Evolutionary conservation across 495 filamentous ascomycete genomes (phyloP).

Genomic region (Neurospora africana): DNA sequence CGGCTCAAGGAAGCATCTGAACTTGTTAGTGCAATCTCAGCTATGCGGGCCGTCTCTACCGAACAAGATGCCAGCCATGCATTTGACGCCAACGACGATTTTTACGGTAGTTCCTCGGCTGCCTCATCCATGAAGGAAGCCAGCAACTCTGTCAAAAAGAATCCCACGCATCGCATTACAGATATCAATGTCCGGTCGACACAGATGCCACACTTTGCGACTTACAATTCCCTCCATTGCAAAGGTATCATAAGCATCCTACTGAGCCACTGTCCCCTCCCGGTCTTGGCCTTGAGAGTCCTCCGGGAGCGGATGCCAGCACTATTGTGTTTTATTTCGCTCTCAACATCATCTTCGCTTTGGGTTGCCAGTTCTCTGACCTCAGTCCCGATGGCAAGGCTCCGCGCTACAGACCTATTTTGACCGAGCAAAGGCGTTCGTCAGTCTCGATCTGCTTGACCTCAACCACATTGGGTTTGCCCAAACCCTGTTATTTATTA

Average conservation of each 20-base stretch:
- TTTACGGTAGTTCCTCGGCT: slow-evolving; percentile 34
- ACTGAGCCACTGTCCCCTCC: background rate
- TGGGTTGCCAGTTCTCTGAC: slow-evolving; percentile 36
- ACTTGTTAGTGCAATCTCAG: slow-evolving; percentile 22
- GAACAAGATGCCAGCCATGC: slow-evolving; percentile 15
- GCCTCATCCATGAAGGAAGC: slow-evolving; percentile 34
- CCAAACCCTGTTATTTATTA: slow-evolving; percentile 35
- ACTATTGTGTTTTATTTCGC: slow-evolving; percentile 36
- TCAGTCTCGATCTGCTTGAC: slow-evolving; percentile 37
- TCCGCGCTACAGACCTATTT: slow-evolving; percentile 33
- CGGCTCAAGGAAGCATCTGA: slow-evolving; percentile 6
- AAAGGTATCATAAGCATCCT: slow-evolving; percentile 13
- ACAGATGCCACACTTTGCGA: background rate
- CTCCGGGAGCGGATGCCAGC: slow-evolving; percentile 26
- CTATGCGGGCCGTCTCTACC: slow-evolving; percentile 24
- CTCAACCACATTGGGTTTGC: slow-evolving; percentile 34
- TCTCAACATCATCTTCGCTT: slow-evolving; percentile 36
- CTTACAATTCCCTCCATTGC: background rate
- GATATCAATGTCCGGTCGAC: background rate
- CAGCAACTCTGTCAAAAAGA: slow-evolving; percentile 20
- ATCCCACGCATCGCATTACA: background rate
- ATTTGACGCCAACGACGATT: slow-evolving; percentile 24
- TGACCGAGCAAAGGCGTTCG: slow-evolving; percentile 32
- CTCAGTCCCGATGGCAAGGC: slow-evolving; percentile 27
- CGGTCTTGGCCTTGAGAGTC: slow-evolving; percentile 31